Evolutionary conservation across 331 rosid genomes (phyloP).

Genomic region (Spiraea crenata): DNA sequence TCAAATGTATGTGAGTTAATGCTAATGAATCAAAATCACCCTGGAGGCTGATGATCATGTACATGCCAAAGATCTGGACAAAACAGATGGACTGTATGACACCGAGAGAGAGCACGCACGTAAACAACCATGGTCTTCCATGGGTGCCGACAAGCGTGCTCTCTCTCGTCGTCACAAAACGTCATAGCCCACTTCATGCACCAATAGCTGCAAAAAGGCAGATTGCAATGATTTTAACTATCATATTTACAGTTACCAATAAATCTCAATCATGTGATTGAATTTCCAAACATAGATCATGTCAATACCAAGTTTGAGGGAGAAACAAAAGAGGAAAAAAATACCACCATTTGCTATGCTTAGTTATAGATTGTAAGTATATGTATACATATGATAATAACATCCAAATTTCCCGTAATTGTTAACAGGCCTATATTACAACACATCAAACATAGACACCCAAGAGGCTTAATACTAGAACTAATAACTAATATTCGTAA

Average conservation of each 20-base stretch:
- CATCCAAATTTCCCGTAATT: too few relatives aligned
- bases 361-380: too few relatives aligned
- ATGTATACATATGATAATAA: too few relatives aligned
- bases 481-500: too few relatives aligned
- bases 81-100: constrained; percentile 10
- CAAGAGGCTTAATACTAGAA: background rate
- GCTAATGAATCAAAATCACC: background rate
- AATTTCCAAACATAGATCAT: background rate
- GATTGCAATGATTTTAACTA: background rate
- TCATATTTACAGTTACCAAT: background rate
- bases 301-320: background rate
- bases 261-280: background rate
- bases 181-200: background rate
- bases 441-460: background rate
- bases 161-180: constrained; percentile 19
- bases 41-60: background rate
- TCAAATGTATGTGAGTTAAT: background rate
- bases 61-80: background rate
- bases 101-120: constrained; percentile 23
- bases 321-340: background rate
- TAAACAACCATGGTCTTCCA: constrained; percentile 21
- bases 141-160: constrained; percentile 24
- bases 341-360: too few relatives aligned
- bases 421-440: background rate
- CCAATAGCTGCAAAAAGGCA: background rate